Conservation (phyloP, 225 moss, liverwort and hornwort species). For the Rhytidiadelphus loreus region DNA sequence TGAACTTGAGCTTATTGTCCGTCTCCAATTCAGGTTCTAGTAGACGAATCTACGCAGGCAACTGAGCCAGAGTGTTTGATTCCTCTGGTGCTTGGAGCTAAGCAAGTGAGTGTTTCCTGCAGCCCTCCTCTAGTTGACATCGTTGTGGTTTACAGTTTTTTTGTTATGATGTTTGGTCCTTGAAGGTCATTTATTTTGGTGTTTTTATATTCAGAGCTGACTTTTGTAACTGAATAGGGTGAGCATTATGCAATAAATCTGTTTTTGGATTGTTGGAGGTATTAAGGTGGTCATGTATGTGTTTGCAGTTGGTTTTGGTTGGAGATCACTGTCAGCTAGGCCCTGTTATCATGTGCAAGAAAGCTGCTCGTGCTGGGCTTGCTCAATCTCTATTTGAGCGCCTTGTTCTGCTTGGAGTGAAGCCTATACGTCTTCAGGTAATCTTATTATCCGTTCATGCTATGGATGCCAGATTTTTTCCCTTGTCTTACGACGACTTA, state of each 20-base stretch:
- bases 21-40: conserved; percentile 56
- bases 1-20: neutral
- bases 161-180: neutral
- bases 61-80: conserved; percentile 97
- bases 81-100: conserved; percentile 90
- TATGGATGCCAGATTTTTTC: neutral
- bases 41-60: conserved; percentile 98
- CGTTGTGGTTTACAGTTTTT: neutral
- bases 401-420: conserved; percentile 92
- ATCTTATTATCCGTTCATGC: neutral
- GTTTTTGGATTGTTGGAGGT: neutral
- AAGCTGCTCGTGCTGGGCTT: conserved; percentile 96
- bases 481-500: neutral
- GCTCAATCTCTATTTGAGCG: conserved; percentile 99
- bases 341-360: conserved; percentile 99
- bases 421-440: conserved; percentile 95
- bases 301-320: conserved; percentile 76
- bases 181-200: neutral
- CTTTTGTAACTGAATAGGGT: neutral
- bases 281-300: neutral
- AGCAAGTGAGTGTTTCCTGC: conserved; percentile 59
- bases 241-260: neutral
- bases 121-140: neutral
- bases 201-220: neutral
- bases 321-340: conserved; percentile 99